A percentile compares a stretch with the other conserved stretches of the same genome.
These are phyloP conservation scores for Russula olivacea DNA, from an alignment of 768 basidiomycete species.

Conservation along the genomic window DNA sequence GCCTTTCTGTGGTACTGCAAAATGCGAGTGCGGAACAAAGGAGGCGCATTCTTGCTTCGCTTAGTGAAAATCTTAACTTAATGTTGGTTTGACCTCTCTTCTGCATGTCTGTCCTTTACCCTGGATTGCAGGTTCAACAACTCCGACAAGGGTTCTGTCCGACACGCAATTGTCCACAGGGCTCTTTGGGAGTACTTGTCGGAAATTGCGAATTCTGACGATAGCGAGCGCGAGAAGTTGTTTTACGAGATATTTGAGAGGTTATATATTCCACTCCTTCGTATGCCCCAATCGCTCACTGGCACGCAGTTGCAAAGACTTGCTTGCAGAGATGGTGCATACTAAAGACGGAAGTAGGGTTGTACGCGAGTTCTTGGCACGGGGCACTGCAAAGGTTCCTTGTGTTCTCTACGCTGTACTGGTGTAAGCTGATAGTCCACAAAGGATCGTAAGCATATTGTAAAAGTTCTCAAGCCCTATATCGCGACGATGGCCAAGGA, in stretches of 20 bases:
- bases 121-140: slow-evolving; percentile 70
- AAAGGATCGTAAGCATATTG: slow-evolving; percentile 85
- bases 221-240: slow-evolving; percentile 64
- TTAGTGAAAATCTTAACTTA: slow-evolving; percentile 67
- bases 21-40: slow-evolving; percentile 56
- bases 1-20: slow-evolving; percentile 62
- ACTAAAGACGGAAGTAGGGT: slow-evolving; percentile 86
- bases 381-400: slow-evolving; percentile 73
- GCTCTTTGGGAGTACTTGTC: slow-evolving; percentile 80
- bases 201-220: slow-evolving; percentile 54
- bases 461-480: slow-evolving; percentile 86
- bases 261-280: slow-evolving; percentile 34
- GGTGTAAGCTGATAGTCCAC: too few species aligned
- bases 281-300: not conserved
- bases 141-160: slow-evolving; percentile 81
- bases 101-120: not conserved
- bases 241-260: slow-evolving; percentile 77
- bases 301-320: slow-evolving; percentile 63
- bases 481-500: slow-evolving; percentile 82
- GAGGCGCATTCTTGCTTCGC: slow-evolving; percentile 56
- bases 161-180: slow-evolving; percentile 83
- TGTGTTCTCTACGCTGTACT: not conserved
- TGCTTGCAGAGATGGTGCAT: slow-evolving; percentile 88
- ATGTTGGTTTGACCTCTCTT: slow-evolving; percentile 48
- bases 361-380: slow-evolving; percentile 79